A percentile compares a stretch with the other conserved stretches of the same genome.
Conservation (phyloP, 306 rosid species). For the Hippophae gyantsensis region DNA sequence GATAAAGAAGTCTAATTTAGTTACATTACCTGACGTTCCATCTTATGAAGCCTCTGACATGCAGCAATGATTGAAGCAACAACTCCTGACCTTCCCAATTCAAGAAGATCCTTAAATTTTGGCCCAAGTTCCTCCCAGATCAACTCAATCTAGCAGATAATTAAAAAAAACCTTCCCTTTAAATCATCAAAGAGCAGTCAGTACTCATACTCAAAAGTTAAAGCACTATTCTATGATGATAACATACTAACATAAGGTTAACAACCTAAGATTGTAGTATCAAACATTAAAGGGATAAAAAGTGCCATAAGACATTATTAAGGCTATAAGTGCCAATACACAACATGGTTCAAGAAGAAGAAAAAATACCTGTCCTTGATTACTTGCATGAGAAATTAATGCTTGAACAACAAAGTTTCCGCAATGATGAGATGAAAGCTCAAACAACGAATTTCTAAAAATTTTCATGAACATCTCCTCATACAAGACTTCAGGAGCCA, state of each 20-base stretch:
- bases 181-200: not conserved
- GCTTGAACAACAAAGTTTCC: constrained; percentile 93
- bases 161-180: constrained; percentile 6
- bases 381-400: constrained; percentile 54
- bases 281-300: not conserved
- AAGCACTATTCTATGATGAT: constrained; percentile 5
- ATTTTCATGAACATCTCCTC: constrained; percentile 50
- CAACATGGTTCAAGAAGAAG: too few species aligned
- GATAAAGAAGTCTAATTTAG: constrained; percentile 5
- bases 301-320: not conserved
- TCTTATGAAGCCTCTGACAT: constrained; percentile 65
- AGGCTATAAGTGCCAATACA: not conserved
- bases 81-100: constrained; percentile 88
- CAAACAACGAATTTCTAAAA: constrained; percentile 61
- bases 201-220: constrained; percentile 4
- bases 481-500: constrained; percentile 70
- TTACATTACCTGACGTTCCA: constrained; percentile 54
- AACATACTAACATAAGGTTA: constrained; percentile 5
- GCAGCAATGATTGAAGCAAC: constrained; percentile 74
- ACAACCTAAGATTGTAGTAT: too few species aligned
- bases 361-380: constrained; percentile 48
- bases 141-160: constrained; percentile 55
- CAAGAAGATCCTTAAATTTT: constrained; percentile 55
- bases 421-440: constrained; percentile 70
- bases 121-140: constrained; percentile 80